Conservation (phyloP, 2,329 filamentous ascomycete genomes). For the Talaromyces islandicus region DNA sequence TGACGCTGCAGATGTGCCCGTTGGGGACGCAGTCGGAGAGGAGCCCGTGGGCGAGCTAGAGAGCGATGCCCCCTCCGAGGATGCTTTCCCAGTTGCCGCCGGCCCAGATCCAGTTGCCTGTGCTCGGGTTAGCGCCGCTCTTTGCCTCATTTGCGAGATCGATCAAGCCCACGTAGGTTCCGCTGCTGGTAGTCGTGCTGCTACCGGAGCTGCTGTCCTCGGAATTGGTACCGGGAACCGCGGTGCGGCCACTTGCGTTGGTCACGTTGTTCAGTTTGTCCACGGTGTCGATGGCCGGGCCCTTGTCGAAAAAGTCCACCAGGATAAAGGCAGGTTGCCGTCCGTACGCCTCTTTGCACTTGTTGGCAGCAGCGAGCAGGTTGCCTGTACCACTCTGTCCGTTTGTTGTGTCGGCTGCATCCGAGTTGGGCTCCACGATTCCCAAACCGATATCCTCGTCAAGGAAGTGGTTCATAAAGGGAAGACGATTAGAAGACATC, state of each 20-base stretch:
- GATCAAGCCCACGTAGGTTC: slow-evolving; percentile 33
- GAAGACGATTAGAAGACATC: slow-evolving; percentile 54
- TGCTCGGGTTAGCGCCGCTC: slow-evolving; percentile 29
- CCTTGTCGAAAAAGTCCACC: slow-evolving; percentile 74
- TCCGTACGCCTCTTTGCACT: slow-evolving; percentile 56
- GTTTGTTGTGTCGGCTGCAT: slow-evolving; percentile 60
- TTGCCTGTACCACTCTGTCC: slow-evolving; percentile 53
- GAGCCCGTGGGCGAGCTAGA: slow-evolving; percentile 14
- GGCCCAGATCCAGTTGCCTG: slow-evolving; percentile 41
- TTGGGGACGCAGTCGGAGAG: background rate
- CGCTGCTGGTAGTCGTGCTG: slow-evolving; percentile 24
- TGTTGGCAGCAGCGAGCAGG: slow-evolving; percentile 42
- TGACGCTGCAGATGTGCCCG: background rate
- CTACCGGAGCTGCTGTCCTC: slow-evolving; percentile 13
- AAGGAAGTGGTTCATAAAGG: slow-evolving; percentile 76
- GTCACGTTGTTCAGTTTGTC: slow-evolving; percentile 61
- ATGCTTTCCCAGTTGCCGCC: slow-evolving; percentile 37
- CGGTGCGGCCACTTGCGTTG: slow-evolving; percentile 37
- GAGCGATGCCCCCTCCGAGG: slow-evolving; percentile 33
- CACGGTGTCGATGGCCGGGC: slow-evolving; percentile 62
- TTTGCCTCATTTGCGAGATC: slow-evolving; percentile 32
- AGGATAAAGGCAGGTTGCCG: slow-evolving; percentile 64
- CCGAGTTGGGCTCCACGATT: slow-evolving; percentile 58
- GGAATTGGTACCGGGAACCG: slow-evolving; percentile 22
- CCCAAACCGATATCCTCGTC: slow-evolving; percentile 49